Evolutionary conservation across 169 alveolate species (phyloP).

Genomic region (Eimeria sp.): DNA sequence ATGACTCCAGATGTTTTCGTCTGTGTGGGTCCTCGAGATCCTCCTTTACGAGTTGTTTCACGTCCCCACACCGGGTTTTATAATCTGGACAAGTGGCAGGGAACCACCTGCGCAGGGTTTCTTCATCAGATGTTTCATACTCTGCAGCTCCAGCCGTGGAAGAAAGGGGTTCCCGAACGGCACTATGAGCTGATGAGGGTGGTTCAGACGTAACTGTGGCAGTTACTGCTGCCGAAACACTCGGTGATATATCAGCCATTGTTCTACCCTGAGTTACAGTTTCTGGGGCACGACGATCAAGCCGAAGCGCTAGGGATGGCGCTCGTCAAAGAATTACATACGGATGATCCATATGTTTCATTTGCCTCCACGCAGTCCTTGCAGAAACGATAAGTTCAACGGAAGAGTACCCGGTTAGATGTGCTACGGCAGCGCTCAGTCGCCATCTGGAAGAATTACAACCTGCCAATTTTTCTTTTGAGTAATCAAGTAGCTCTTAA

Average conservation of each 20-base stretch:
- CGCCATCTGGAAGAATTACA: neutral
- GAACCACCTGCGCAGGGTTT: slow-evolving; percentile 68
- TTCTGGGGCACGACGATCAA: neutral
- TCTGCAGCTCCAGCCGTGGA: neutral
- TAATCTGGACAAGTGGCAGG: slow-evolving; percentile 88
- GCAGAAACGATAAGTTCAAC: neutral
- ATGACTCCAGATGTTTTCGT: slow-evolving; percentile 86
- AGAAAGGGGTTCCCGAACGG: neutral
- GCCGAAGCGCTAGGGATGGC: neutral
- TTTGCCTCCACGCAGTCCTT: neutral
- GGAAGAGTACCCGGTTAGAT: neutral
- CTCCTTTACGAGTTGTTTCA: slow-evolving; percentile 81
- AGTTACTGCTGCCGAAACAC: neutral
- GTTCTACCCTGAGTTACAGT: neutral
- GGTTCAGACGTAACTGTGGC: neutral
- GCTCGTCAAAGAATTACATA: neutral
- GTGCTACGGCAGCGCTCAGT: neutral
- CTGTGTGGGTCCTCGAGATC: slow-evolving; percentile 87
- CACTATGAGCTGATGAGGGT: neutral
- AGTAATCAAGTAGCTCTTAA: neutral
- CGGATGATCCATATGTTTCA: neutral
- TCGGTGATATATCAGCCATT: neutral
- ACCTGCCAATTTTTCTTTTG: neutral
- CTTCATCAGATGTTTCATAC: neutral
- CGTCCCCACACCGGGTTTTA: slow-evolving; percentile 87